Percentiles rank a stretch among this genome's conserved stretches.
Conservation (phyloP, 179 eudicot genomes). For the Patellifolia procumbens region DNA sequence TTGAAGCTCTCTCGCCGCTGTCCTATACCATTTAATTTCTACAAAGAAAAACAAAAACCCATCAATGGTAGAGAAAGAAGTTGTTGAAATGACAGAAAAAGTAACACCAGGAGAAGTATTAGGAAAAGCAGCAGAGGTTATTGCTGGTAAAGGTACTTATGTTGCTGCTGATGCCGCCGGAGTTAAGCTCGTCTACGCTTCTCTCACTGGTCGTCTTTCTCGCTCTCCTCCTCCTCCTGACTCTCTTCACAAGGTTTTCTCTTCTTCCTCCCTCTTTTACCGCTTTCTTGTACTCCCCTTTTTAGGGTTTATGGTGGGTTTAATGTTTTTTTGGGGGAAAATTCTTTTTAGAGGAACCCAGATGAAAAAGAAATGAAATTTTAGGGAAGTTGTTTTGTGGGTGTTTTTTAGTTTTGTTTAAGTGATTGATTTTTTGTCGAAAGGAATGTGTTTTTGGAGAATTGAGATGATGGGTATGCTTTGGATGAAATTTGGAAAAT, state of each 20-base stretch:
- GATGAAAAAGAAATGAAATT: too few relatives aligned
- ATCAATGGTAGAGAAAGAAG: conserved; percentile 22
- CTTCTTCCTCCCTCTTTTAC: neutral
- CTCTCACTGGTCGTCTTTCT: conserved; percentile 63
- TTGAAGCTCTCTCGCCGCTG: too few relatives aligned
- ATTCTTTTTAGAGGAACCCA: too few relatives aligned
- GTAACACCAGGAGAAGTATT: conserved; percentile 90
- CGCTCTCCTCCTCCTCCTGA: conserved; percentile 44
- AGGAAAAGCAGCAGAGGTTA: conserved; percentile 61
- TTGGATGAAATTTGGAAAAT: too few relatives aligned
- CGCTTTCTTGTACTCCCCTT: neutral
- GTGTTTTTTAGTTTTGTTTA: too few relatives aligned
- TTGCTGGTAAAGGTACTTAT: conserved; percentile 77
- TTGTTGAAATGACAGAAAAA: conserved; percentile 32
- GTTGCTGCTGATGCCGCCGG: conserved; percentile 41
- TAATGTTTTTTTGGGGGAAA: neutral
- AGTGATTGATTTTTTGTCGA: too few relatives aligned
- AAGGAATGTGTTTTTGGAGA: neutral
- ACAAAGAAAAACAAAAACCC: neutral
- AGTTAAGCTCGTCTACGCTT: conserved; percentile 62
- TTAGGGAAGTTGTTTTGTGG: too few relatives aligned
- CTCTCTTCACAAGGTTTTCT: conserved; percentile 61
- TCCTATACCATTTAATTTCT: too few relatives aligned
- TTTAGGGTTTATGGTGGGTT: conserved; percentile 6
- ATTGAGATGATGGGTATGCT: neutral